Percentiles rank a stretch among this genome's conserved stretches.
Conservation (phyloP, 129 eudicot genomes). For the Artemisia argyi region DNA sequence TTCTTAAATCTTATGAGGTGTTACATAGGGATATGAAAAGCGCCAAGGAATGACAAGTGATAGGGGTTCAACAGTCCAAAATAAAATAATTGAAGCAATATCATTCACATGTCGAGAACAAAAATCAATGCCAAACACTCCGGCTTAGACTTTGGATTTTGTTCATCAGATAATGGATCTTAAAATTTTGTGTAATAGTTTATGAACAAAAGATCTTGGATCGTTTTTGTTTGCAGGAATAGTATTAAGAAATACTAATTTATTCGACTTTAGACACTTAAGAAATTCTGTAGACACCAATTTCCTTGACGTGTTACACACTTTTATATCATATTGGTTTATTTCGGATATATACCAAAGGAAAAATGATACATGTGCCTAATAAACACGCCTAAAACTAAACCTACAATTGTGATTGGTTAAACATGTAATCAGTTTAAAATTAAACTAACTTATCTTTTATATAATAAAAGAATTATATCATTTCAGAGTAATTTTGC, state of each 20-base stretch:
- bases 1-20: slow-evolving; percentile 58
- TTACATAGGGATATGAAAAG: slow-evolving; percentile 45
- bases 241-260: neutral
- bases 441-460: too few relatives aligned
- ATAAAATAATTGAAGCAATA: slow-evolving; percentile 8
- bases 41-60: slow-evolving; percentile 22
- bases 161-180: slow-evolving; percentile 8
- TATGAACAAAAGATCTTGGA: neutral
- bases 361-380: too few relatives aligned
- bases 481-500: too few relatives aligned
- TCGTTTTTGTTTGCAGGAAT: neutral
- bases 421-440: too few relatives aligned
- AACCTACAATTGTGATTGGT: too few relatives aligned
- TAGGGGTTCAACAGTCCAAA: slow-evolving; percentile 20
- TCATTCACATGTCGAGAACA: too few relatives aligned
- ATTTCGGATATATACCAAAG: too few relatives aligned
- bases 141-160: neutral
- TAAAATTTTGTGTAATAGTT: neutral
- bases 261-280: slow-evolving; percentile 8
- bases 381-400: too few relatives aligned
- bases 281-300: too few relatives aligned
- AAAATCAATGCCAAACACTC: slow-evolving; percentile 1
- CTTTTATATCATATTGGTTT: too few relatives aligned
- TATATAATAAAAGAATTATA: too few relatives aligned
- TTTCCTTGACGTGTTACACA: too few relatives aligned